A percentile compares a stretch with the other conserved stretches of the same genome.
Conservation (phyloP, 768 basidiomycete species). For the Ramaria sp. region DNA sequence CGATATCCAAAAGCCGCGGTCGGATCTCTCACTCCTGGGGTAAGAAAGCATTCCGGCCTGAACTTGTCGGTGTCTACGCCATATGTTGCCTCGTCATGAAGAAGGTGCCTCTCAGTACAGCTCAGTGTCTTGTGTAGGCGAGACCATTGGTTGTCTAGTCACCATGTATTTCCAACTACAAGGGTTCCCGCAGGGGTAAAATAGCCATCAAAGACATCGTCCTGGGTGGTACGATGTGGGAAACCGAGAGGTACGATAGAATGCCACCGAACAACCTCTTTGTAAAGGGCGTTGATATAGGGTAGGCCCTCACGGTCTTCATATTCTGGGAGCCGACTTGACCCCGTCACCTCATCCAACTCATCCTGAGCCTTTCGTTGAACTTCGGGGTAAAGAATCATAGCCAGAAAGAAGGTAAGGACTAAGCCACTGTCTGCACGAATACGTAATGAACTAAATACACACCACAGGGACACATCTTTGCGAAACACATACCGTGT, state of each 20-base stretch:
- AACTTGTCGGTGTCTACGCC: no score
- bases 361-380: constrained; percentile 13
- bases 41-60: constrained; percentile 1
- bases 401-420: constrained; percentile 10
- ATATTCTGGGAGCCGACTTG: constrained; percentile 2
- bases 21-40: background rate
- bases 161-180: constrained; percentile 1
- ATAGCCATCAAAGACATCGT: background rate
- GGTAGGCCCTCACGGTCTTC: constrained; percentile 2
- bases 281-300: constrained; percentile 4
- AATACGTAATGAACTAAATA: background rate
- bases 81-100: no score
- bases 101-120: background rate
- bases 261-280: constrained; percentile 2
- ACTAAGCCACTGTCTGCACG: constrained; percentile 1
- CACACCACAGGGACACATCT: background rate
- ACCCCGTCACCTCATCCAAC: constrained; percentile 12
- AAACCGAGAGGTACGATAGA: background rate
- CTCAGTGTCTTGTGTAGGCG: background rate
- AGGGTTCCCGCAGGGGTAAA: background rate
- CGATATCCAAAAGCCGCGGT: background rate
- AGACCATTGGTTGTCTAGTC: background rate
- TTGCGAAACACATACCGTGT: constrained; percentile 24
- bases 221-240: no score
- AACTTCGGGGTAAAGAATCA: constrained; percentile 11